A percentile compares a stretch with the other conserved stretches of the same genome.
phyloP scores from a whole-genome alignment of 75 land plant genomes.

The Sequoiadendron giganteum region DNA sequence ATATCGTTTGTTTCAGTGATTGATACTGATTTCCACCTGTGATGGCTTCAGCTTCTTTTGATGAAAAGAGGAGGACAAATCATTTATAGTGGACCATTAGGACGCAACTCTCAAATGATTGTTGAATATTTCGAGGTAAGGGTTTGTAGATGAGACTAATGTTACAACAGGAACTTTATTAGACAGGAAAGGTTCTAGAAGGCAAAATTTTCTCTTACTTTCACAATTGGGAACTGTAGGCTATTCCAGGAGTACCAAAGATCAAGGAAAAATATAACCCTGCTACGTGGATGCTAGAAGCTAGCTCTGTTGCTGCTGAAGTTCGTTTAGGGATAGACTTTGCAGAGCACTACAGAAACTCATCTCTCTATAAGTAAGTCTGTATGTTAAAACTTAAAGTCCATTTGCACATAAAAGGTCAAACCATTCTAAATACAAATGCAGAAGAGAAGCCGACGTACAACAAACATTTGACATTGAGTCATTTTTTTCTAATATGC shows the following conservation, averaged over 20 bases:
- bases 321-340: slow-evolving; percentile 58
- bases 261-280: slow-evolving; percentile 78
- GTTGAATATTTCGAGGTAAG: slow-evolving; percentile 82
- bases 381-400: neutral
- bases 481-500: neutral
- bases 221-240: slow-evolving; percentile 23
- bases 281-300: slow-evolving; percentile 93
- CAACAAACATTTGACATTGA: neutral
- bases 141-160: neutral
- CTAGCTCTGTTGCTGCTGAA: slow-evolving; percentile 63
- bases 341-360: slow-evolving; percentile 59
- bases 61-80: slow-evolving; percentile 84
- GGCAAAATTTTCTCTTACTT: neutral
- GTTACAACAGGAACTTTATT: neutral
- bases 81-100: slow-evolving; percentile 79
- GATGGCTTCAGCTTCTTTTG: slow-evolving; percentile 46
- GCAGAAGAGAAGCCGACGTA: neutral
- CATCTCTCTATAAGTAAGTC: slow-evolving; percentile 56
- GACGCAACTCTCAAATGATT: slow-evolving; percentile 53
- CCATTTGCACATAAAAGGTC: neutral
- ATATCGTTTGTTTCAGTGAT: neutral
- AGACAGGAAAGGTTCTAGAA: neutral
- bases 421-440: neutral
- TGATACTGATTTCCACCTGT: neutral
- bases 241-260: slow-evolving; percentile 64